These are phyloP conservation scores for Paraphaeosphaeria minitans DNA, from an alignment of 2,329 filamentous ascomycete genomes.

Conservation along the genomic window DNA sequence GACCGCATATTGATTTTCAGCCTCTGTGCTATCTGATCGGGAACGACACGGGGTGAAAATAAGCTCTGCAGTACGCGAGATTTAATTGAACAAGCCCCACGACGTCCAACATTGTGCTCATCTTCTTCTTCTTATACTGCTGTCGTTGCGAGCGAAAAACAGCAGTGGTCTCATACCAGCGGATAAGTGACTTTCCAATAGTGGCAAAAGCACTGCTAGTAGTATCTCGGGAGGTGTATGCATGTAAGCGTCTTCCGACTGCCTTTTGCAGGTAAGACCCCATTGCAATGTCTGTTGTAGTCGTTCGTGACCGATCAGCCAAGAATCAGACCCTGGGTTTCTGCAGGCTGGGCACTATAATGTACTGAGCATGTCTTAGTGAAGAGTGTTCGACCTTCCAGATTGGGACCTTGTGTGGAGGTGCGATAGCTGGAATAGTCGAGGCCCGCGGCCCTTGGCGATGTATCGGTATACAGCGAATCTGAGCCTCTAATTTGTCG, in stretches of 20 bases:
- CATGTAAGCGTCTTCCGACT: conserved; percentile 4
- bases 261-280: conserved; percentile 9
- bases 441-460: not conserved
- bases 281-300: conserved; percentile 5
- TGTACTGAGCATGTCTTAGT: conserved; percentile 2
- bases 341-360: conserved; percentile 16
- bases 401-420: conserved; percentile 4
- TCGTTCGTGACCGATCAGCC: conserved; percentile 6
- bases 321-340: conserved; percentile 5
- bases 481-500: not conserved
- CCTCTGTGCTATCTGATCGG: not conserved
- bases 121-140: conserved; percentile 2
- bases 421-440: conserved; percentile 1
- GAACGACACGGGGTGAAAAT: not conserved
- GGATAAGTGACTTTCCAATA: conserved; percentile 4
- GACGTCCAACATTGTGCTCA: not conserved
- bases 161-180: not conserved
- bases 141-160: not conserved
- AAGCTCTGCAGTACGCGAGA: not conserved
- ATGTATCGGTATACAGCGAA: not conserved
- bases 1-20: conserved; percentile 32
- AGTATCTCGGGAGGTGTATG: not conserved
- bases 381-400: conserved; percentile 10
- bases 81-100: not conserved
- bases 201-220: conserved; percentile 1